These are phyloP conservation scores for Hypomontagnella submonticulosa DNA, from an alignment of 495 filamentous ascomycete genomes.

Conservation along the genomic window DNA sequence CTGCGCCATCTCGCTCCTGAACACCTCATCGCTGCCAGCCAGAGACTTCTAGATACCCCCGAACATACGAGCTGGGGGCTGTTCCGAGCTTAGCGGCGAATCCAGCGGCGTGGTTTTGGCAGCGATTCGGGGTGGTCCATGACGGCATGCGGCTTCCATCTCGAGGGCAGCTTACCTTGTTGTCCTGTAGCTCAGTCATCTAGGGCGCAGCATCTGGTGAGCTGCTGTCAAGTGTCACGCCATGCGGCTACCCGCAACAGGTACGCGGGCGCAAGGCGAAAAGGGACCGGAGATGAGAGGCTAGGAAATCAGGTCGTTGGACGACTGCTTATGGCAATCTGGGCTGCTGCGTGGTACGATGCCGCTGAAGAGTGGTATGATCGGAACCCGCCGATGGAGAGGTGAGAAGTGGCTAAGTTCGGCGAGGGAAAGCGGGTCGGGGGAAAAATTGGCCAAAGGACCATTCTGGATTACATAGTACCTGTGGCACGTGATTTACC, in stretches of 20 bases:
- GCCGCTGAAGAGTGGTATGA: slow-evolving; percentile 22
- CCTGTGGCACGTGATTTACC: slow-evolving; percentile 26
- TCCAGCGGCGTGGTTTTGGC: slow-evolving; percentile 26
- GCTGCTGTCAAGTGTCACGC: slow-evolving; percentile 32
- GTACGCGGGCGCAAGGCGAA: slow-evolving; percentile 25
- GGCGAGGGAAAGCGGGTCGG: slow-evolving; percentile 2
- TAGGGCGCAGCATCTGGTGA: slow-evolving; percentile 27
- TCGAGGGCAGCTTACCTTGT: slow-evolving; percentile 15
- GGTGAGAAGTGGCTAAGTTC: background rate
- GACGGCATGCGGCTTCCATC: slow-evolving; percentile 17
- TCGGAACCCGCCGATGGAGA: slow-evolving; percentile 32
- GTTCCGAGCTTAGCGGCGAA: slow-evolving; percentile 31
- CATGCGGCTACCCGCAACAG: slow-evolving; percentile 19
- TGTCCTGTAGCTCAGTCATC: too few species aligned
- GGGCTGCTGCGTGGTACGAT: slow-evolving; percentile 41
- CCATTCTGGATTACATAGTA: slow-evolving; percentile 5
- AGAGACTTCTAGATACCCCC: slow-evolving; percentile 12
- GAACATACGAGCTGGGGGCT: slow-evolving; percentile 35
- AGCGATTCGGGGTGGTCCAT: slow-evolving; percentile 22
- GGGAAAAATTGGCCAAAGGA: slow-evolving; percentile 15
- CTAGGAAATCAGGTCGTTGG: slow-evolving; percentile 23
- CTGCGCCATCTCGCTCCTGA: slow-evolving; percentile 4
- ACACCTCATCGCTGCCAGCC: slow-evolving; percentile 4
- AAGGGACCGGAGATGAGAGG: slow-evolving; percentile 43
- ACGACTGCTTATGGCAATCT: slow-evolving; percentile 37